Conservation (phyloP, 345 rosid genomes). For the Lepidium sativum region DNA sequence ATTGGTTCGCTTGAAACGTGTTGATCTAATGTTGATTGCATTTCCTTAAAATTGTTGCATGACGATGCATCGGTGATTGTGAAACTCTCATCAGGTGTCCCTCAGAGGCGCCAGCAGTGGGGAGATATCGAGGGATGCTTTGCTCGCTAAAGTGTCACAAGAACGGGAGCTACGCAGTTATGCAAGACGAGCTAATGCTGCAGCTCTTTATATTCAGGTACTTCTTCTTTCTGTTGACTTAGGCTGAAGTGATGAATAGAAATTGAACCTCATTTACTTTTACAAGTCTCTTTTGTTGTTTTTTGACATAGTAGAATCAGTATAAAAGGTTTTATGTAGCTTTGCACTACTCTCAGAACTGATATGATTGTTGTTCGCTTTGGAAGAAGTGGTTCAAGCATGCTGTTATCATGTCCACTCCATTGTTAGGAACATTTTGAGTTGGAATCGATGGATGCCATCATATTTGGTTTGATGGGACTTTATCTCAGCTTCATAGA, state of each 20-base stretch:
- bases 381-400: not conserved
- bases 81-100: constrained; percentile 52
- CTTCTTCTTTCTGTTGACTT: not conserved
- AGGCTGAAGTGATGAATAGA: not conserved
- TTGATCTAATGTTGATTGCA: not conserved
- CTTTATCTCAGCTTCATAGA: not conserved
- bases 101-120: constrained; percentile 84
- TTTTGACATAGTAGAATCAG: not conserved
- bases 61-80: not conserved
- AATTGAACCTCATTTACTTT: not conserved
- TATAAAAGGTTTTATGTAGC: not conserved
- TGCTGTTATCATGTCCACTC: not conserved
- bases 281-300: not conserved
- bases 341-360: not conserved
- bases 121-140: constrained; percentile 88
- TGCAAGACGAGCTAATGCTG: constrained; percentile 62
- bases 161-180: constrained; percentile 79
- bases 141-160: constrained; percentile 73
- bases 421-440: not conserved
- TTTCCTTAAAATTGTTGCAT: not conserved
- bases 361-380: not conserved
- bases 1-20: not conserved
- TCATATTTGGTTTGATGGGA: not conserved
- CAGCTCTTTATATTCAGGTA: constrained; percentile 70
- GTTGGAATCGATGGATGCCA: not conserved